These are phyloP conservation scores for Gaeumannomyces sp. DNA, from an alignment of 2,329 filamentous ascomycete genomes.

Conservation along the genomic window DNA sequence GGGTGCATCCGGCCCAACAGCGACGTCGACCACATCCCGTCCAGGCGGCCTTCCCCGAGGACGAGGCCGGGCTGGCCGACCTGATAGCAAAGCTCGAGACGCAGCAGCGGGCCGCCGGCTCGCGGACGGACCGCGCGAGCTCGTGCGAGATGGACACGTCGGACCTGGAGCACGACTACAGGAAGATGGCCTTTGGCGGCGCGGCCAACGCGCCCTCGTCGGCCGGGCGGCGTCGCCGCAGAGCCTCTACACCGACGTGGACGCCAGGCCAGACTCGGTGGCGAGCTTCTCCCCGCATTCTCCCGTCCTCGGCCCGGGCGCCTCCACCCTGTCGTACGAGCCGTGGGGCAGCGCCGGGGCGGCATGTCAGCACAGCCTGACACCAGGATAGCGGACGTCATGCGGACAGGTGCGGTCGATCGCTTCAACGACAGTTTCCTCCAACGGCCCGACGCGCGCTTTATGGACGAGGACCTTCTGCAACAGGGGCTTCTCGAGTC, in stretches of 20 bases:
- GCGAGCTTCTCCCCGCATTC: constrained; percentile 18
- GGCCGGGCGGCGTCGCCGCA: constrained; percentile 39
- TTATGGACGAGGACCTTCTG: constrained; percentile 39
- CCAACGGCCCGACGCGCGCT: constrained; percentile 23
- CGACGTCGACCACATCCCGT: constrained; percentile 51
- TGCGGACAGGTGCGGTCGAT: not conserved
- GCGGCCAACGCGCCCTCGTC: constrained; percentile 33
- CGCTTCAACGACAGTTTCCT: constrained; percentile 12
- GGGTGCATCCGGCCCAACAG: constrained; percentile 58
- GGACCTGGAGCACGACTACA: constrained; percentile 49
- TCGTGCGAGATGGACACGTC: constrained; percentile 51
- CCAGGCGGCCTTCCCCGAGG: constrained; percentile 55
- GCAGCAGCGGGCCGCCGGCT: constrained; percentile 30
- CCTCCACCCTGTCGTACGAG: not conserved
- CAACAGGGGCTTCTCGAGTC: constrained; percentile 45
- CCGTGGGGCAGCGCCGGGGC: not conserved
- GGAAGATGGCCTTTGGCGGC: constrained; percentile 38
- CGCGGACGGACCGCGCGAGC: constrained; percentile 41
- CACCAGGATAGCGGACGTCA: not conserved
- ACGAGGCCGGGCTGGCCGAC: constrained; percentile 51
- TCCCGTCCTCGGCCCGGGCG: constrained; percentile 16
- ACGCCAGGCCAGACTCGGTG: constrained; percentile 22
- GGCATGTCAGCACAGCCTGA: too few relatives aligned
- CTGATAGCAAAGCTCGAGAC: constrained; percentile 48
- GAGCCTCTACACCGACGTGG: constrained; percentile 43